phyloP scores from a whole-genome alignment of 169 alveolate species.

The Haemoproteus tartakovskyi region DNA sequence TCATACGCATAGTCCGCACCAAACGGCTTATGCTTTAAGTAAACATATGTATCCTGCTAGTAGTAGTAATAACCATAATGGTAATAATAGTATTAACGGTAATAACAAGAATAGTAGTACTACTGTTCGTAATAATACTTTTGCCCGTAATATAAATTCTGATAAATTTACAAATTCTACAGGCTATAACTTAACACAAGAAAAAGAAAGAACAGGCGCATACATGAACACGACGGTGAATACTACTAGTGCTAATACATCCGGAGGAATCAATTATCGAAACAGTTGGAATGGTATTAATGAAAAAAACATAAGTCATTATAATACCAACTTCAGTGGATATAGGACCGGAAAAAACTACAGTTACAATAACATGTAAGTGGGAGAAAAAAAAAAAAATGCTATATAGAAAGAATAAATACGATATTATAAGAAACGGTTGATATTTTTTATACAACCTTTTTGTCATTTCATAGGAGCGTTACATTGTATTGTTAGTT shows the following conservation, averaged over 20 bases:
- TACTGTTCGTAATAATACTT: no score
- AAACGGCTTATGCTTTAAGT: no score
- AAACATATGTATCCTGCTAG: no score
- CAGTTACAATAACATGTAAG: slow-evolving; percentile 53
- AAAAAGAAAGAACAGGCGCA: slow-evolving; percentile 30
- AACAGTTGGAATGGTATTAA: slow-evolving; percentile 46
- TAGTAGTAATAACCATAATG: slow-evolving; percentile 9
- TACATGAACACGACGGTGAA: slow-evolving; percentile 22
- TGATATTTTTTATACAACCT: slow-evolving; percentile 2
- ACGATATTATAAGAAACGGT: neutral
- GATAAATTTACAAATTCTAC: slow-evolving; percentile 31
- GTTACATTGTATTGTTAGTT: no score
- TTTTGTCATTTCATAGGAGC: neutral
- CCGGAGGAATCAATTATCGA: slow-evolving; percentile 17
- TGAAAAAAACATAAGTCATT: slow-evolving; percentile 47
- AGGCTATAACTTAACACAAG: slow-evolving; percentile 51
- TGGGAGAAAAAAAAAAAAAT: neutral
- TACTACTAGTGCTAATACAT: slow-evolving; percentile 26
- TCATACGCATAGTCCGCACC: no score
- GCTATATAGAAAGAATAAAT: no score
- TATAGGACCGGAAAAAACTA: slow-evolving; percentile 33
- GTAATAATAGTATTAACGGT: slow-evolving; percentile 12
- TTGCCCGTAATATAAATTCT: slow-evolving; percentile 40
- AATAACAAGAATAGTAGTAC: slow-evolving; percentile 32
- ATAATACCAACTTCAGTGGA: slow-evolving; percentile 27